Percentiles rank a stretch among this genome's conserved stretches.
These are phyloP conservation scores for Centrapalus pauciflorus DNA, from an alignment of 129 eudicot species.

Conservation along the genomic window DNA sequence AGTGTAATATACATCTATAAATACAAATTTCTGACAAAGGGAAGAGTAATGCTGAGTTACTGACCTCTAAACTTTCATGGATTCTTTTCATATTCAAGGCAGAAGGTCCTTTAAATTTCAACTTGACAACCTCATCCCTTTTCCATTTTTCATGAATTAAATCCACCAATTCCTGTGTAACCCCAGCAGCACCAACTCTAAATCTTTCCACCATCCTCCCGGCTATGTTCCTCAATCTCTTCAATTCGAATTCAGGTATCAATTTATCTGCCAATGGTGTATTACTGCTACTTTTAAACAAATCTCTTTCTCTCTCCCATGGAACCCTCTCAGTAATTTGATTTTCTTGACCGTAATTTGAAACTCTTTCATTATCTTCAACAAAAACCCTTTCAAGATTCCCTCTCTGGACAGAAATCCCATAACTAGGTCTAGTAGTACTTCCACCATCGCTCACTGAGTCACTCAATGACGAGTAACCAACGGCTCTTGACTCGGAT, in stretches of 20 bases:
- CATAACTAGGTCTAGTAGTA: slow-evolving; percentile 13
- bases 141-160: slow-evolving; percentile 81
- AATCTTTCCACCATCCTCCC: slow-evolving; percentile 83
- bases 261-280: slow-evolving; percentile 59
- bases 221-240: slow-evolving; percentile 80
- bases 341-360: slow-evolving; percentile 5
- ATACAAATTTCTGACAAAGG: background rate
- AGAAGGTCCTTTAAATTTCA: slow-evolving; percentile 89
- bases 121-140: slow-evolving; percentile 72
- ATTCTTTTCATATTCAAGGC: slow-evolving; percentile 68
- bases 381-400: slow-evolving; percentile 10
- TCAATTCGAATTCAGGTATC: slow-evolving; percentile 79
- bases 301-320: slow-evolving; percentile 37
- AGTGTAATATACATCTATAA: background rate
- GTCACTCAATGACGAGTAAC: slow-evolving; percentile 12
- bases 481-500: slow-evolving; percentile 4
- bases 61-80: slow-evolving; percentile 90
- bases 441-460: slow-evolving; percentile 17
- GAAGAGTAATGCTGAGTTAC: slow-evolving; percentile 8
- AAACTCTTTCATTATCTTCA: slow-evolving; percentile 15
- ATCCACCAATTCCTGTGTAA: slow-evolving; percentile 71
- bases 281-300: slow-evolving; percentile 40
- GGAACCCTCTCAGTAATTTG: slow-evolving; percentile 28
- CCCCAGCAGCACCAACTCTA: slow-evolving; percentile 79
- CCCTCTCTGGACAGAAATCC: slow-evolving; percentile 14